Conservation (phyloP, 106 monocot genomes). For the Dioscorea alata region DNA sequence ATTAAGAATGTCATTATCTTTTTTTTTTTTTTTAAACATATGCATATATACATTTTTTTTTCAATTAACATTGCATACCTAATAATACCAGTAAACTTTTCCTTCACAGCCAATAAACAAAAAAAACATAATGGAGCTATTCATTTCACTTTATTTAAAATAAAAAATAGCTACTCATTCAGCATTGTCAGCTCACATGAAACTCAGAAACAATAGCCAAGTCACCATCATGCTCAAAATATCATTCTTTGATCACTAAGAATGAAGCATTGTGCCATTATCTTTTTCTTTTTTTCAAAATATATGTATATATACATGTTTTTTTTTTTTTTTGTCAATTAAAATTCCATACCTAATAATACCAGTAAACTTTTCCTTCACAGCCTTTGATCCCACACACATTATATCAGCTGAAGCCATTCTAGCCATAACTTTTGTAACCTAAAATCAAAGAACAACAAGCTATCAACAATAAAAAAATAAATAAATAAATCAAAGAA, state of each 20-base stretch:
- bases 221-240: too few species aligned
- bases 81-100: slow-evolving; percentile 85
- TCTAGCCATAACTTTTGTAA: slow-evolving; percentile 90
- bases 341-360: slow-evolving; percentile 54
- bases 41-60: background rate
- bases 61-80: slow-evolving; percentile 28
- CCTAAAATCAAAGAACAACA: slow-evolving; percentile 28
- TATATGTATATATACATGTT: background rate
- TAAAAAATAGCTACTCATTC: too few species aligned
- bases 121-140: too few species aligned
- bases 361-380: slow-evolving; percentile 83
- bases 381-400: slow-evolving; percentile 82
- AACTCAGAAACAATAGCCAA: too few species aligned
- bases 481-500: background rate
- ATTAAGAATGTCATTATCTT: too few species aligned
- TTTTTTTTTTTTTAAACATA: background rate
- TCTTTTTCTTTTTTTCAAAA: too few species aligned
- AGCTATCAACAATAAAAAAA: too few species aligned
- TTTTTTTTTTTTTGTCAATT: too few species aligned
- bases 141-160: too few species aligned
- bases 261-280: too few species aligned
- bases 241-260: too few species aligned
- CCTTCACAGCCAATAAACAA: slow-evolving; percentile 75
- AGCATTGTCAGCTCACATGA: too few species aligned
- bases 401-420: slow-evolving; percentile 89